A percentile compares a stretch with the other conserved stretches of the same genome.
Conservation (phyloP, 495 filamentous ascomycete genomes). For the Lophiostoma macrostomum region DNA sequence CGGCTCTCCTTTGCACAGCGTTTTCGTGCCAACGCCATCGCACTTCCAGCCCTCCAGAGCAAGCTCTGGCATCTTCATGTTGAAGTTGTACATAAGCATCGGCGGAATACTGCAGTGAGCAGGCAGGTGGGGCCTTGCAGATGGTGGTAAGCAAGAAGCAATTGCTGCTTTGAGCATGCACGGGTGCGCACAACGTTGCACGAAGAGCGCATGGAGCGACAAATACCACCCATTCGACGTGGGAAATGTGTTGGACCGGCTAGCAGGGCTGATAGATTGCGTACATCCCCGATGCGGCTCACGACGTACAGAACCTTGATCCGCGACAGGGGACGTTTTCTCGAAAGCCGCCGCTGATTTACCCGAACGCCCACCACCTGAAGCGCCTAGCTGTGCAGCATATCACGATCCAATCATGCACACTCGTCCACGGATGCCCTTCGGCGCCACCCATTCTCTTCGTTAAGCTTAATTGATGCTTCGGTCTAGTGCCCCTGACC, state of each 20-base stretch:
- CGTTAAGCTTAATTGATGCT: slow-evolving; percentile 17
- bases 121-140: too few relatives aligned
- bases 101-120: too few relatives aligned
- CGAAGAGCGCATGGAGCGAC: neutral
- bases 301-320: neutral
- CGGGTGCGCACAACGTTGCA: neutral
- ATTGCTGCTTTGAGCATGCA: too few relatives aligned
- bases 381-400: neutral
- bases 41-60: too few relatives aligned
- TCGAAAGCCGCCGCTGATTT: slow-evolving; percentile 9
- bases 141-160: too few relatives aligned
- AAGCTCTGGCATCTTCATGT: too few relatives aligned
- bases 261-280: slow-evolving; percentile 15
- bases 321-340: neutral
- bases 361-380: neutral
- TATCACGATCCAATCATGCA: neutral
- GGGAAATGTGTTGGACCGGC: slow-evolving; percentile 6
- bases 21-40: too few relatives aligned
- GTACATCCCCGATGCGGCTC: slow-evolving; percentile 3
- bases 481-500: slow-evolving; percentile 7
- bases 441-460: slow-evolving; percentile 8
- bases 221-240: neutral
- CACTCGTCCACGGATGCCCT: neutral
- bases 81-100: too few relatives aligned
- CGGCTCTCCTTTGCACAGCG: too few relatives aligned